phyloP scores from a whole-genome alignment of 176 grass and related monocot genomes.

The Saccharum spontaneum region DNA sequence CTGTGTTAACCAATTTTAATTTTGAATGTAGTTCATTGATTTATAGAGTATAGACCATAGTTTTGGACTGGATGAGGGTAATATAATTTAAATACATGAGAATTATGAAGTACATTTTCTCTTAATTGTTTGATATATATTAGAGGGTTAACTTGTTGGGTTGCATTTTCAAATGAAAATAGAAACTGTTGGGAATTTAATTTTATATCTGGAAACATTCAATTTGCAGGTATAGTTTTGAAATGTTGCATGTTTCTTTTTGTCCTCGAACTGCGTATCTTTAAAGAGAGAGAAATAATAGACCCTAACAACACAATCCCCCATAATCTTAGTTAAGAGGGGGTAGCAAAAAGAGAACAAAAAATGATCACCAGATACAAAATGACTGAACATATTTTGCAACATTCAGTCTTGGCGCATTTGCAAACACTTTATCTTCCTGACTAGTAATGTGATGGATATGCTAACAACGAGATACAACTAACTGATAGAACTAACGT shows the following conservation, averaged over 20 bases:
- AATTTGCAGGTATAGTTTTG: neutral
- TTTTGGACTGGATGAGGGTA: neutral
- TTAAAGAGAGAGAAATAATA: neutral
- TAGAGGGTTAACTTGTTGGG: neutral
- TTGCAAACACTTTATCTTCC: neutral
- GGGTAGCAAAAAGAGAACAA: no score
- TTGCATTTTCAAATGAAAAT: neutral
- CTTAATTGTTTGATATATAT: neutral
- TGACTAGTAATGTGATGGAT: neutral
- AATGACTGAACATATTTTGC: neutral
- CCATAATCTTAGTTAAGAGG: no score
- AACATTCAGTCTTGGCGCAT: neutral
- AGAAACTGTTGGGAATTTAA: neutral
- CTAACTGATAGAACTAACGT: neutral
- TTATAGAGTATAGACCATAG: neutral
- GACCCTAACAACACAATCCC: neutral
- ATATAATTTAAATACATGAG: neutral
- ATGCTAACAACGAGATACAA: conserved; percentile 36
- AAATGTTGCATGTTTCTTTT: neutral
- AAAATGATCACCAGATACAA: neutral
- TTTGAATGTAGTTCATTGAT: neutral
- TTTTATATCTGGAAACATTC: neutral
- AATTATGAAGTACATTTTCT: neutral
- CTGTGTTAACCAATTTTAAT: neutral
- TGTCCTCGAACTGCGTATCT: no score